Conservation (phyloP, 352 stramenopile species). For the Pythium phragmiticola region DNA sequence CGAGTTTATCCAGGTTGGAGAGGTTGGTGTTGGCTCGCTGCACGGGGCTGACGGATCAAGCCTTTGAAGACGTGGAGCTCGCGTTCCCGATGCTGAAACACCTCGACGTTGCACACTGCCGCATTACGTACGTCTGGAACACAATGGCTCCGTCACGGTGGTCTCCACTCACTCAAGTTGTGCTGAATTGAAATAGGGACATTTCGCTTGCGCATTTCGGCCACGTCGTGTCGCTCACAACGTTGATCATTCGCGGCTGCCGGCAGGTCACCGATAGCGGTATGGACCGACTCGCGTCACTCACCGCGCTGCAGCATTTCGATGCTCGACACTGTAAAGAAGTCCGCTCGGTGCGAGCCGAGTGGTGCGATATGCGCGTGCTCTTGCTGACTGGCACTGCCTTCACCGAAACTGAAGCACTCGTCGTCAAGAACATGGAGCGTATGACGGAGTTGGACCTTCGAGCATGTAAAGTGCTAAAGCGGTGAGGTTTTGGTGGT, state of each 20-base stretch:
- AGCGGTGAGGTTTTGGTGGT: slow-evolving; percentile 38
- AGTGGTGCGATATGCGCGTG: slow-evolving; percentile 57
- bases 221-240: slow-evolving; percentile 22
- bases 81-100: slow-evolving; percentile 40
- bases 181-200: slow-evolving; percentile 21
- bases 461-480: slow-evolving; percentile 62
- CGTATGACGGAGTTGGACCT: slow-evolving; percentile 66
- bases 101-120: slow-evolving; percentile 59
- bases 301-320: slow-evolving; percentile 56
- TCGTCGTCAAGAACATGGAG: slow-evolving; percentile 48
- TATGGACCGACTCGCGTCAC: slow-evolving; percentile 37
- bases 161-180: neutral
- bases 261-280: slow-evolving; percentile 49
- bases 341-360: slow-evolving; percentile 43
- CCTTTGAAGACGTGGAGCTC: slow-evolving; percentile 41
- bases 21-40: slow-evolving; percentile 60
- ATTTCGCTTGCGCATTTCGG: slow-evolving; percentile 26
- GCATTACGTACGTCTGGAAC: slow-evolving; percentile 26
- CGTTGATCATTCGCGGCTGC: slow-evolving; percentile 37
- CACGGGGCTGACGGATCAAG: slow-evolving; percentile 45
- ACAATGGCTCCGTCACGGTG: neutral
- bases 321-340: slow-evolving; percentile 67
- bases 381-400: slow-evolving; percentile 57
- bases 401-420: slow-evolving; percentile 65
- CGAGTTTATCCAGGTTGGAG: slow-evolving; percentile 43